Conservation (phyloP, 257 asterid genomes). For the Plantago elongata region DNA sequence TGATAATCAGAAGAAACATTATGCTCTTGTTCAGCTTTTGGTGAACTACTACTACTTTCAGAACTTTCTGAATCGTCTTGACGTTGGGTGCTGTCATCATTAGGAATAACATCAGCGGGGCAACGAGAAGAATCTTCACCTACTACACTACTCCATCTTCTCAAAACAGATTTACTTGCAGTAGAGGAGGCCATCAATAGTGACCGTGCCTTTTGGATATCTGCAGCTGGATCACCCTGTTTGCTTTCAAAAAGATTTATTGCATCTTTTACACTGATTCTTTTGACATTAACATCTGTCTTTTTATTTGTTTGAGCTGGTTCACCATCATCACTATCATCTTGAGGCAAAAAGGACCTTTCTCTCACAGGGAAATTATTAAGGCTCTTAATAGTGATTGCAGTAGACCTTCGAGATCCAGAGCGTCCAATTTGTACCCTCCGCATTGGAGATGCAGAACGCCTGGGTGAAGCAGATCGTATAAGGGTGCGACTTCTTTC, state of each 20-base stretch:
- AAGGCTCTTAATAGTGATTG: slow-evolving; percentile 81
- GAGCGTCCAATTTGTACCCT: slow-evolving; percentile 90
- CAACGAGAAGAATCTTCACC: slow-evolving; percentile 43
- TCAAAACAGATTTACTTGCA: slow-evolving; percentile 71
- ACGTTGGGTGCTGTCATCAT: slow-evolving; percentile 31
- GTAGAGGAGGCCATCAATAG: slow-evolving; percentile 43
- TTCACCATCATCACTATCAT: slow-evolving; percentile 62
- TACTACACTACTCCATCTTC: slow-evolving; percentile 95
- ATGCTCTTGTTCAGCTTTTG: slow-evolving; percentile 32
- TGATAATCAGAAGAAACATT: slow-evolving; percentile 22
- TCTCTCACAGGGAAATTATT: slow-evolving; percentile 64
- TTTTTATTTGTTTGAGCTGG: slow-evolving; percentile 49
- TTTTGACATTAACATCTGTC: slow-evolving; percentile 44
- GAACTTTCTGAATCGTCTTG: slow-evolving; percentile 26
- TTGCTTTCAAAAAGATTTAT: slow-evolving; percentile 87
- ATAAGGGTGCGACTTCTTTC: slow-evolving; percentile 77
- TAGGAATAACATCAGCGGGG: slow-evolving; percentile 33
- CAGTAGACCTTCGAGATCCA: slow-evolving; percentile 90
- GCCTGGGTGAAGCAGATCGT: slow-evolving; percentile 85
- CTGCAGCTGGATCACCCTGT: slow-evolving; percentile 66
- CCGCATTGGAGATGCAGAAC: slow-evolving; percentile 98
- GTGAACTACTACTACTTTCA: slow-evolving; percentile 20
- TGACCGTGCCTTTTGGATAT: slow-evolving; percentile 52
- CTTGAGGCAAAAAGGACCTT: slow-evolving; percentile 43
- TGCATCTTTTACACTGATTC: slow-evolving; percentile 96